Evolutionary conservation across 1,139 yeast species (phyloP).

Genomic region (Hyphopichia khmerensis): DNA sequence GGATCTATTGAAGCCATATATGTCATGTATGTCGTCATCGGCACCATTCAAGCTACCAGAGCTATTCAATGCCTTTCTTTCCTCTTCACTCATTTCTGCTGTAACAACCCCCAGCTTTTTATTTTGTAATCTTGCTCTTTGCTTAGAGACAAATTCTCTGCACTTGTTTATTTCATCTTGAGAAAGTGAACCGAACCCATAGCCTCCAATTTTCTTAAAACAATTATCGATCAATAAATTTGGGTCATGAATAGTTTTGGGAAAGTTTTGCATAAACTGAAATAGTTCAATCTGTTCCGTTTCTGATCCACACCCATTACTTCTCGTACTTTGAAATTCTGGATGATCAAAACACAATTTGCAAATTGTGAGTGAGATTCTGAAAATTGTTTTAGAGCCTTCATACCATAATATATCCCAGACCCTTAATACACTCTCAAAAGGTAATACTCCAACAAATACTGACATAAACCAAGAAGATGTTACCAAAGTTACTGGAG

Average conservation of each 20-base stretch:
- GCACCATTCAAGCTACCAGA: constrained; percentile 11
- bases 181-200: constrained; percentile 65
- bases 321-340: constrained; percentile 22
- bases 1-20: constrained; percentile 50
- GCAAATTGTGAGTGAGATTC: constrained; percentile 80
- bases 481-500: constrained; percentile 90
- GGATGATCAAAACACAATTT: constrained; percentile 70
- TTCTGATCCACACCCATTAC: constrained; percentile 19
- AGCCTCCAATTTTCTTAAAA: constrained; percentile 70
- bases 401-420: constrained; percentile 97
- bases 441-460: constrained; percentile 83
- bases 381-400: constrained; percentile 82
- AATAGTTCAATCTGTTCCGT: constrained; percentile 82
- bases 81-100: constrained; percentile 42
- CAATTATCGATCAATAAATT: constrained; percentile 68
- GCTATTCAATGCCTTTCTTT: constrained; percentile 33
- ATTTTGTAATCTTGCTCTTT: constrained; percentile 45
- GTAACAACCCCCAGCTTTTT: constrained; percentile 30
- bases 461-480: constrained; percentile 98
- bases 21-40: constrained; percentile 41
- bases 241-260: constrained; percentile 72
- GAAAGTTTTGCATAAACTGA: constrained; percentile 81
- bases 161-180: constrained; percentile 82
- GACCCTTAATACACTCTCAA: constrained; percentile 80
- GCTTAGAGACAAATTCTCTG: constrained; percentile 70